Percentiles rank a stretch among this genome's conserved stretches.
Conservation (phyloP, 306 rosid species). For the Canavalia gladiata region DNA sequence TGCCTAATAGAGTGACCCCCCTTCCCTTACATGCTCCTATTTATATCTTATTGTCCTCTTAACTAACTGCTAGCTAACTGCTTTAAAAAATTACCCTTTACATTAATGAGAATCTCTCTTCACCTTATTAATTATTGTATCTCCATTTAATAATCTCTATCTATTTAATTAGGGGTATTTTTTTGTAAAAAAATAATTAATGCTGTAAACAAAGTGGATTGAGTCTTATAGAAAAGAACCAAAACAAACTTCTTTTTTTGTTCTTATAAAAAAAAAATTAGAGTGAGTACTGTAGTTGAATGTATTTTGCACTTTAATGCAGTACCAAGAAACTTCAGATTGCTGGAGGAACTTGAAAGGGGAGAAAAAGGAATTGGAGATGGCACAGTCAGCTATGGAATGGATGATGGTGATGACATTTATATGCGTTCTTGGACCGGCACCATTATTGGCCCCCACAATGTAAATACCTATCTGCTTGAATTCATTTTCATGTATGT, state of each 20-base stretch:
- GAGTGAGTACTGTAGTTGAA: no score
- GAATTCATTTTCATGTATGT: background rate
- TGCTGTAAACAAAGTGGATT: no score
- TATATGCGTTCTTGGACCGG: constrained; percentile 97
- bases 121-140: no score
- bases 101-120: no score
- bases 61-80: background rate
- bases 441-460: constrained; percentile 97
- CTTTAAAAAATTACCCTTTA: no score
- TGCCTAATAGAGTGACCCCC: background rate
- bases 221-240: no score
- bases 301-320: constrained; percentile 40
- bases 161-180: no score
- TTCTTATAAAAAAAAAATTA: no score
- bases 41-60: constrained; percentile 1
- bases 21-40: background rate
- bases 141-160: no score
- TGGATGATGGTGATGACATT: constrained; percentile 99
- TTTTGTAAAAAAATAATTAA: no score
- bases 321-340: constrained; percentile 99
- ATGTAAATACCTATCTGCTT: constrained; percentile 61
- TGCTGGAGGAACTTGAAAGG: constrained; percentile 99
- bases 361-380: constrained; percentile 97
- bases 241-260: no score
- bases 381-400: constrained; percentile 95